Evolutionary conservation across 352 stramenopile genomes (phyloP).

Genomic region (Pythium guiyangense): DNA sequence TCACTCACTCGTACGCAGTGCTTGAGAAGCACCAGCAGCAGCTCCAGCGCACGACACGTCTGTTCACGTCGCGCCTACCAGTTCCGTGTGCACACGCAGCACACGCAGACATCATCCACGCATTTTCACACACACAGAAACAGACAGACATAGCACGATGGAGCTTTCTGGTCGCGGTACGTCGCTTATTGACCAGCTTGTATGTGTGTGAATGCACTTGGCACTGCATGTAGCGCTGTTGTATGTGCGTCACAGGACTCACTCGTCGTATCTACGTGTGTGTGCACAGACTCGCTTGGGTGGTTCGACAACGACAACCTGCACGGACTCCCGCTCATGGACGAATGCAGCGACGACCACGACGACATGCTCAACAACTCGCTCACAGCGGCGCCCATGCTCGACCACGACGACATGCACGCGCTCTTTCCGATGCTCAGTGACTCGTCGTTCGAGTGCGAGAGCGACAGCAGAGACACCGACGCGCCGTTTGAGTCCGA

Average conservation of each 20-base stretch:
- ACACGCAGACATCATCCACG: not conserved
- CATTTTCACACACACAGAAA: constrained; percentile 1
- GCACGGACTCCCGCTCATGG: constrained; percentile 20
- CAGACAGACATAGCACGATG: not conserved
- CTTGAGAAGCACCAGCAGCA: too few relatives aligned
- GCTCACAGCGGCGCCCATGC: constrained; percentile 16
- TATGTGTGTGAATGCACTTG: constrained; percentile 6
- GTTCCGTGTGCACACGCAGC: not conserved
- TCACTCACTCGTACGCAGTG: too few relatives aligned
- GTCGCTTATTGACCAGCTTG: not conserved
- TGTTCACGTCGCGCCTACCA: too few relatives aligned
- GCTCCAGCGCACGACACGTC: too few relatives aligned
- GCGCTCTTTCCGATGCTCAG: constrained; percentile 26
- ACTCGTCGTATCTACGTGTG: not conserved
- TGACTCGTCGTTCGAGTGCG: constrained; percentile 32
- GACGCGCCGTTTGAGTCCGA: constrained; percentile 41
- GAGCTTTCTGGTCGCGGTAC: constrained; percentile 11
- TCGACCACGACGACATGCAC: constrained; percentile 18
- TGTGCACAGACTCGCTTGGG: constrained; percentile 26
- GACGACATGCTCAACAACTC: constrained; percentile 28
- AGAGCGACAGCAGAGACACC: constrained; percentile 19
- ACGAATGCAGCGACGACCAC: constrained; percentile 1
- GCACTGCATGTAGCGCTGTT: too few relatives aligned
- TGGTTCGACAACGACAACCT: constrained; percentile 54
- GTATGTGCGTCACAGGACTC: too few relatives aligned